Evolutionary conservation across 2,329 filamentous ascomycete genomes (phyloP), one percentile per base, ranked within the genome.

Genomic region (Emmonsiellopsis sp.): DNA sequence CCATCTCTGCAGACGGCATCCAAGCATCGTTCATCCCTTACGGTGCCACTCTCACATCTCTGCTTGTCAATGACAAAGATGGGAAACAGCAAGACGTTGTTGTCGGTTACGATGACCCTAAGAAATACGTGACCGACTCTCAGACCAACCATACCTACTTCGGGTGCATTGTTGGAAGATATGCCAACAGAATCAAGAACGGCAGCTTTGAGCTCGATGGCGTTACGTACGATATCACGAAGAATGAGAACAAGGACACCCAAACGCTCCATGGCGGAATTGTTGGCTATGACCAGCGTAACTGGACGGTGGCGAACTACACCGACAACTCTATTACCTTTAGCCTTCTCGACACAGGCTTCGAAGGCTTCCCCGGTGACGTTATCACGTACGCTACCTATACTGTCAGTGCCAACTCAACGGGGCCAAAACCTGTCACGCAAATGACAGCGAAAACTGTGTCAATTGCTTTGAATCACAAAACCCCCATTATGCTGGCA

Each of bases 151-250:
- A 75, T 60, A 77, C 72, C 48, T 76, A 66, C 64, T 75, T 75
- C 56, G 74, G 74, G 14, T 63, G 74, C 2, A 63, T 75, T 5
- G 74, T 77, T 11, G 77, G 77, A 53, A 72, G 76, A 47, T 79
- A 79, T 65, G 77, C 76, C 53, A 79, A 79, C 61, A 74, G 77
- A 40, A 79, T 79, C 64, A 78, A 75, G 68, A 80, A 80, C 55
- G 76, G 76, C 50, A 79, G 77, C 3, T 81, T 81, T 63, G 68
- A 69, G 21, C 67, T 81, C 53, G 73, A 77, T 51, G 73, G 70
- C 17, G 59, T 67, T 14, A 69, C 65, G 3, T 79, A 74, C 56
- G 66, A 79, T 32, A 71, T 78, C 34, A 71, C 75, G 0, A 66
- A 70, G 46, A 81, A 79, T 58, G 78, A 81, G 59, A 68, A 79